Conservation (phyloP, 169 alveolate genomes). For the Cryptosporidium parvum region DNA sequence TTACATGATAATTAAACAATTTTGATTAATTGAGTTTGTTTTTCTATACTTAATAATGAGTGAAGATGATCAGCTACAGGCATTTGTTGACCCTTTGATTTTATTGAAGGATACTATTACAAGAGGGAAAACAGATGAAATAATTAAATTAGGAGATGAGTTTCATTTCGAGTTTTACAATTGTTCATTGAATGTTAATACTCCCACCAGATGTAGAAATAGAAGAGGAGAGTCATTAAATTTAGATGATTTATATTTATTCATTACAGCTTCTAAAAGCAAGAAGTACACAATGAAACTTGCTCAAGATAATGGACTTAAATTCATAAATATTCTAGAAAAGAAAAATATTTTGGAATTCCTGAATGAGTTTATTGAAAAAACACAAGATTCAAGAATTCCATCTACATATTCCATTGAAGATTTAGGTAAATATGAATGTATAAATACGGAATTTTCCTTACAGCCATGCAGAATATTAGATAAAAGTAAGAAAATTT, state of each 20-base stretch:
- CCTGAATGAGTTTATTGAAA: conserved; percentile 19
- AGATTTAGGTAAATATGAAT: conserved; percentile 41
- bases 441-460: conserved; percentile 39
- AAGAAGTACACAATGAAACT: conserved; percentile 55
- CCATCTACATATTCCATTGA: conserved; percentile 43
- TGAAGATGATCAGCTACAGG: conserved; percentile 31
- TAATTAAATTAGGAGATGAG: conserved; percentile 7
- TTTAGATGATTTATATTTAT: conserved; percentile 52
- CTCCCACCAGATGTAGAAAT: conserved; percentile 73
- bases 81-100: conserved; percentile 55
- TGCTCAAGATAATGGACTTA: conserved; percentile 59
- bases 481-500: conserved; percentile 18
- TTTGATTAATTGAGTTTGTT: background rate
- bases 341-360: conserved; percentile 61
- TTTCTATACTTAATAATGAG: conserved; percentile 1
- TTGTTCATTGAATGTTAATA: conserved; percentile 22
- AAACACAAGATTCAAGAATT: conserved; percentile 10
- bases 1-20: background rate
- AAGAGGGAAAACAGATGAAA: conserved; percentile 44
- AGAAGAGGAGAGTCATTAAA: conserved; percentile 65
- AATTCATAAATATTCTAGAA: conserved; percentile 58
- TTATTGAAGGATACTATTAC: conserved; percentile 39
- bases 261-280: conserved; percentile 23
- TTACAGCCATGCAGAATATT: conserved; percentile 59
- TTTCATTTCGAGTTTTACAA: conserved; percentile 39